Conservation (phyloP, 345 rosid genomes). For the Murraya koenigii region DNA sequence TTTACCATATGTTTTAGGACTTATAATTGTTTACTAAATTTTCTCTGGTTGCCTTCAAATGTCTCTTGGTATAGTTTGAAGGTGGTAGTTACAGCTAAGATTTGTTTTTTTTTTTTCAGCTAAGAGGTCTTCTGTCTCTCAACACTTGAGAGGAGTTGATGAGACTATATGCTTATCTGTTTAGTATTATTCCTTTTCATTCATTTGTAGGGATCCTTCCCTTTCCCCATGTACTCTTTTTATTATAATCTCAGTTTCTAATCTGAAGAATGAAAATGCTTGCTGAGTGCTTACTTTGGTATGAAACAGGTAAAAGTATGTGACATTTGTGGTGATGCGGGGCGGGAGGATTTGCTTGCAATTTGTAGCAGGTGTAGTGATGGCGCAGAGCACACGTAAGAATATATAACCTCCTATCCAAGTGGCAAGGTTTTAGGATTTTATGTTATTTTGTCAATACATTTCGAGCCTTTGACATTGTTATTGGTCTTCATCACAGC, state of each 20-base stretch:
- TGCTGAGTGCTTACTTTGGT: constrained; percentile 14
- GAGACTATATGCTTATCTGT: not conserved
- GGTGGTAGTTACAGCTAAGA: not conserved
- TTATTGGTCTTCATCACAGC: constrained; percentile 42
- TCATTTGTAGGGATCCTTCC: not conserved
- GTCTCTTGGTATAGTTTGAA: constrained; percentile 1
- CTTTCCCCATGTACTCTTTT: not conserved
- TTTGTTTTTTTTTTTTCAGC: not conserved
- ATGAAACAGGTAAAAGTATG: constrained; percentile 93
- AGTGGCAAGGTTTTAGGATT: constrained; percentile 4
- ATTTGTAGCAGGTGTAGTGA: constrained; percentile 87
- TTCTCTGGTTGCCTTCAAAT: not conserved
- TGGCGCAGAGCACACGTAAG: constrained; percentile 99
- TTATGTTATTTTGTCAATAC: not conserved
- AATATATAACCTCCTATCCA: constrained; percentile 8
- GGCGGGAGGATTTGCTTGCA: constrained; percentile 96
- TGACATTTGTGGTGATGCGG: constrained; percentile 99
- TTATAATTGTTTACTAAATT: not conserved
- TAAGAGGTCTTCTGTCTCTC: not conserved
- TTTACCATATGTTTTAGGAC: not conserved
- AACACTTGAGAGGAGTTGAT: not conserved
- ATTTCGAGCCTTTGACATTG: constrained; percentile 9
- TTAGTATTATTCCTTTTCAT: not conserved
- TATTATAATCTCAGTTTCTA: not conserved
- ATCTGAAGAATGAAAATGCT: not conserved